Conservation (phyloP, 1,284 basidiomycete genomes). For the Boletus smithii region DNA sequence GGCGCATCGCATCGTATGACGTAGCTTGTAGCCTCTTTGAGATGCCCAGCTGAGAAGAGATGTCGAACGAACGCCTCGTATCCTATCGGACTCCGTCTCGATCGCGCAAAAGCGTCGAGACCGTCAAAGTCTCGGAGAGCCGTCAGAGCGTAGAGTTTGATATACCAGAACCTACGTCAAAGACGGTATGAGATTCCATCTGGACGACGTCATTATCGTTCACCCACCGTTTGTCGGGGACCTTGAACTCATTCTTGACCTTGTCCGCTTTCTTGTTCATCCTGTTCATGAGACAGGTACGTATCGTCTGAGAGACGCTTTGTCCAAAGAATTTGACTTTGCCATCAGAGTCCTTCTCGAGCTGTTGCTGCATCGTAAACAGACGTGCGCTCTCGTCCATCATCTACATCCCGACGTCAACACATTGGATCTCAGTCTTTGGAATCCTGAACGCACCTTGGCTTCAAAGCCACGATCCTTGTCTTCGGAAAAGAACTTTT, state of each 20-base stretch:
- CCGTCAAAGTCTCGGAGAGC: conserved; percentile 79
- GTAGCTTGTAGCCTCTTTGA: conserved; percentile 71
- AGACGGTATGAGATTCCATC: conserved; percentile 1
- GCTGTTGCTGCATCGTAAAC: conserved; percentile 75
- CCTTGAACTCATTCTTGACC: conserved; percentile 82
- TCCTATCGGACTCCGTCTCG: conserved; percentile 90
- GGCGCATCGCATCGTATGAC: conserved; percentile 81
- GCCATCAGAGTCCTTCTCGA: conserved; percentile 83
- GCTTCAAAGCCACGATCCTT: conserved; percentile 89
- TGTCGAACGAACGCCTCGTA: conserved; percentile 91
- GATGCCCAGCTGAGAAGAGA: conserved; percentile 67
- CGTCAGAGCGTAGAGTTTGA: conserved; percentile 82
- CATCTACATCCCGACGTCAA: conserved; percentile 53
- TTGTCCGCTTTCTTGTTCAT: conserved; percentile 86
- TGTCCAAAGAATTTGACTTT: conserved; percentile 75
- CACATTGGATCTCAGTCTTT: not conserved
- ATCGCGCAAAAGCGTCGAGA: conserved; percentile 79
- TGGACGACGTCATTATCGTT: not conserved
- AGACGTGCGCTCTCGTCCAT: conserved; percentile 84
- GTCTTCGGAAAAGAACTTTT: conserved; percentile 93
- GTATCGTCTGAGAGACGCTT: conserved; percentile 82
- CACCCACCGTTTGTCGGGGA: conserved; percentile 80
- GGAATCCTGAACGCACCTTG: conserved; percentile 52
- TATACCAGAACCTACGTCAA: conserved; percentile 82
- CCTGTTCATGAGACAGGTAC: conserved; percentile 70